Conservation (phyloP, 2,329 filamentous ascomycete species). For the Botrytis deweyae region DNA sequence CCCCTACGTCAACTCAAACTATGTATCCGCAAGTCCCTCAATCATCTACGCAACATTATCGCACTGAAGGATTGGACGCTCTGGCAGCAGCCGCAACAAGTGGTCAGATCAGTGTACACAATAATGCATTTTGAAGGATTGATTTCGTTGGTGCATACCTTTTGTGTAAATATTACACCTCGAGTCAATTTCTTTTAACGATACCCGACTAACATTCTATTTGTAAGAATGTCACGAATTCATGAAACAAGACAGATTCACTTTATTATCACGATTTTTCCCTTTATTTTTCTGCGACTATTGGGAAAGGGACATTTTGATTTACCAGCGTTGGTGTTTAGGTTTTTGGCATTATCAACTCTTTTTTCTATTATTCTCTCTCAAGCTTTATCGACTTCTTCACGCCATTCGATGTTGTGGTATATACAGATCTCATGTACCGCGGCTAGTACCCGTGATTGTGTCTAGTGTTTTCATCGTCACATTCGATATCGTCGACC, state of each 20-base stretch:
- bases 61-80: slow-evolving; percentile 56
- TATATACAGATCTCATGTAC: background rate
- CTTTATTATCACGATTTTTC: background rate
- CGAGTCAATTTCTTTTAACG: slow-evolving; percentile 1
- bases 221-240: background rate
- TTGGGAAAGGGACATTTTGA: background rate
- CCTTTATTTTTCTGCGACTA: background rate
- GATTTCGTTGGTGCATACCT: background rate
- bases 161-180: slow-evolving; percentile 12
- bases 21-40: slow-evolving; percentile 37
- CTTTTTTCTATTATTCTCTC: background rate
- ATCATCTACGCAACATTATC: slow-evolving; percentile 44
- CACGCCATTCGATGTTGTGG: background rate
- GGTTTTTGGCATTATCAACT: background rate
- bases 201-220: slow-evolving; percentile 5
- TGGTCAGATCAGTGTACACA: slow-evolving; percentile 42
- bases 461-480: background rate
- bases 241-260: slow-evolving; percentile 13
- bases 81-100: slow-evolving; percentile 65
- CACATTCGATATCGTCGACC: background rate
- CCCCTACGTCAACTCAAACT: slow-evolving; percentile 36
- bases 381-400: background rate
- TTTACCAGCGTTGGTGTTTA: slow-evolving; percentile 6
- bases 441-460: background rate
- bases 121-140: slow-evolving; percentile 41